Base-by-base conservation (phyloP, 139 green algal species). In the Picochlorum sp. region DNA sequence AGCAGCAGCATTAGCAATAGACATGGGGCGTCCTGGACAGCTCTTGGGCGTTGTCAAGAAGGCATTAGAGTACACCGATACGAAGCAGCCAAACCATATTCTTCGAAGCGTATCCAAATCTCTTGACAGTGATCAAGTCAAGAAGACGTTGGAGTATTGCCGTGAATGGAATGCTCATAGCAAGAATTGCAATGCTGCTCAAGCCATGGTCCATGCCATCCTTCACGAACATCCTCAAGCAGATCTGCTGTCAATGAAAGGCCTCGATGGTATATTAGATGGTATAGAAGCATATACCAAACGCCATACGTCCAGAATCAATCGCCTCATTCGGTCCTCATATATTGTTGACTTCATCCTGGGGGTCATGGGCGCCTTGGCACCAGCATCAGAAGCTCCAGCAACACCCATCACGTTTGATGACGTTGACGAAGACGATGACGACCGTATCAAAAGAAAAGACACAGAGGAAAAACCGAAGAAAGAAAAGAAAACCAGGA, bases 151-250 rank as follows among this genome's bases (percentile, higher is more conserved):
- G 16, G 57, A 76, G 58, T 85, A 81, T 49, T 50, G 64, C 13
- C 67, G 90, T 16, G 89, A 97, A 51, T 99, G 94, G 94, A 98
- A 97, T 71, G 94, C 88, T 20, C 91, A 96, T 69, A 66, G 81
- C 8, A 75, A 76, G 63, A 85, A 87, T 67, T 96, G 83, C 70
- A 70, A 87, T 54, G 71, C 80, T 13, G 89, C 90, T 4, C 89
- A 97, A 65, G 76, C 75, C 14, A 67, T 94, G 70, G 73, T 98
- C 64, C 57, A 67, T 6, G 82, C 83, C 7, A 38, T 97, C 45
- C 72, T 98, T 10, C 52, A 60, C 2, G 51, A 60, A 14, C 74
- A 52, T 15, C 26, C 47, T 11, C 30, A 60, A 45, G 58, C 77
- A 61, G 71, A 75, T 50, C 71, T 91, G 45, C 57, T 88, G 58